Evolutionary conservation across 306 rosid species (phyloP), one percentile per base, ranked within the genome.

Genomic region (Quercus wislizeni): DNA sequence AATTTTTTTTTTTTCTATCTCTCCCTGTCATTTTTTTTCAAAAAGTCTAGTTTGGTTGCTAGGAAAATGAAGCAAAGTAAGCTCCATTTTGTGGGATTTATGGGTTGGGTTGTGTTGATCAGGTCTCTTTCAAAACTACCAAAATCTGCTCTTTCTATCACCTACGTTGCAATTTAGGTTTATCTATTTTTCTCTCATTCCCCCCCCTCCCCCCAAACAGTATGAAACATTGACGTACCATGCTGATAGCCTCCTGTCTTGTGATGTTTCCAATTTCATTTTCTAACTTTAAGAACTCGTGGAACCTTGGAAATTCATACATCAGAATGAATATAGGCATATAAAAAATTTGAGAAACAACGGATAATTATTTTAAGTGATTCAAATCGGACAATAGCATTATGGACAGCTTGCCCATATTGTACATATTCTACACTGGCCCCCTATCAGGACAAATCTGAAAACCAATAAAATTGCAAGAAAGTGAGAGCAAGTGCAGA

Each of bases 201-300:
- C 8, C 1, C 2, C 23, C 23, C 23, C 23, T 0, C 23, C 11
- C 11, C 46, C 11, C 10, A 38, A 38, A 38, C 11, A 7, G 11
- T 41, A 41, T n/a, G 62, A 51, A 76, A 83, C 31, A 79, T 59
- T 76, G 73, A 33, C 94, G 78, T 87, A 93, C 99, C 98, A 96
- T 96, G 93, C 98, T 90, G 81, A 93, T 97, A 78, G 97, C 98
- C 92, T 93, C 99, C 82, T 90, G 97, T 84, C 98, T 90, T 78
- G 98, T 93, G 76, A 96, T 96, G 87, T 93, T 96, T 84, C 99
- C 98, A 61, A 96, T 90, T 87, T 96, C 98, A 85, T 96, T 96
- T 91, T 91, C 98, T 74, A 96, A 93, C 91, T 96, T 96, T 70
- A 93, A 84, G 88, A 96, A 96, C 80, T 92, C 94, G 55, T 96